Conservation (phyloP, 1,139 yeast species). For the Pichia sp. region DNA sequence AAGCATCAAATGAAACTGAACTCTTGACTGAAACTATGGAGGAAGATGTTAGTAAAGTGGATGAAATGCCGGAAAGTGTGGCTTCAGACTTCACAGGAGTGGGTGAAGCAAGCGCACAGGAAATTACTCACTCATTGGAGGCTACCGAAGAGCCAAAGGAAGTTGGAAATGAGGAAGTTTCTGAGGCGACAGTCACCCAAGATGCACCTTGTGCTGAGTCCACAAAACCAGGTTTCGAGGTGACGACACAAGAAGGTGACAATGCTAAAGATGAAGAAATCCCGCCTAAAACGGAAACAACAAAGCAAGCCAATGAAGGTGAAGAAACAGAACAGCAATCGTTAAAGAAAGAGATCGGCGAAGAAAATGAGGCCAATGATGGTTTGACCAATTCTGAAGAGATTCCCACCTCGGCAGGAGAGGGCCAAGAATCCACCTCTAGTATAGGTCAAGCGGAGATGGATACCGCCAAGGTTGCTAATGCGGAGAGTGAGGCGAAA, state of each 20-base stretch:
- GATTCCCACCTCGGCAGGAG: too few relatives aligned
- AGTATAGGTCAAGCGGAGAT: too few relatives aligned
- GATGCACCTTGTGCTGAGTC: background rate
- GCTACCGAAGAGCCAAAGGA: constrained; percentile 1
- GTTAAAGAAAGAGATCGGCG: constrained; percentile 6
- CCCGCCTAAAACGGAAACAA: background rate
- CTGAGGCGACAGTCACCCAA: too few relatives aligned
- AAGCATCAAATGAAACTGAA: too few relatives aligned
- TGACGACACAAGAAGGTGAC: constrained; percentile 1
- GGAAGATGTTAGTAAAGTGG: too few relatives aligned
- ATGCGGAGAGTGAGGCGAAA: constrained; percentile 16
- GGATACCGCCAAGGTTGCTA: constrained; percentile 9
- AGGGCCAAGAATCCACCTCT: too few relatives aligned
- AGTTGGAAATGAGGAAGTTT: background rate
- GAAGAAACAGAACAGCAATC: background rate
- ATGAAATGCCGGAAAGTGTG: too few relatives aligned
- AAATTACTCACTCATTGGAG: too few relatives aligned
- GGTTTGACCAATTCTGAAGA: background rate
- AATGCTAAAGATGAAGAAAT: constrained; percentile 6
- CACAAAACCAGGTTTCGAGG: background rate
- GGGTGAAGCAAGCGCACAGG: too few relatives aligned
- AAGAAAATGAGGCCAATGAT: constrained; percentile 1
- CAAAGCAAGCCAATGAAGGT: background rate
- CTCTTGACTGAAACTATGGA: too few relatives aligned
- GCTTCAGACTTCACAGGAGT: too few relatives aligned